Conservation (phyloP, 192 early-diverging fungal species). For the Oehlia diaphana region DNA sequence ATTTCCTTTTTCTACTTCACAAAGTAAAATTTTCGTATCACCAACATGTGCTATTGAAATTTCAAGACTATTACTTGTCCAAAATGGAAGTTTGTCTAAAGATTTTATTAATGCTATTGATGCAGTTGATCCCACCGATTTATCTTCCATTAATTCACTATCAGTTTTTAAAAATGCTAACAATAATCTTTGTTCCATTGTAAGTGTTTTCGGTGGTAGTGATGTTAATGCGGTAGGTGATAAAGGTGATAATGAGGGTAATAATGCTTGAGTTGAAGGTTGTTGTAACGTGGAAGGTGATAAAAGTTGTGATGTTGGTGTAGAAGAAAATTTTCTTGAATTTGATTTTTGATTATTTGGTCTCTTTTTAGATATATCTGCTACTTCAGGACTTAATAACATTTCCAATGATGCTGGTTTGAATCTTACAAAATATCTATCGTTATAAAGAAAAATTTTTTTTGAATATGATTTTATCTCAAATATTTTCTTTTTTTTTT, state of each 20-base stretch:
- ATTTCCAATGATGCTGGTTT: not conserved
- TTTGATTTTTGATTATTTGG: not conserved
- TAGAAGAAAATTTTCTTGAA: slow-evolving; percentile 1
- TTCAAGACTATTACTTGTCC: slow-evolving; percentile 60
- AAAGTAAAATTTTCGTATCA: slow-evolving; percentile 62
- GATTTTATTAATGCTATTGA: slow-evolving; percentile 65
- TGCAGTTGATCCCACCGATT: slow-evolving; percentile 67
- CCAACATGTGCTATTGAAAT: slow-evolving; percentile 70
- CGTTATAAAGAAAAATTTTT: not conserved
- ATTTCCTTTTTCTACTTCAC: slow-evolving; percentile 59
- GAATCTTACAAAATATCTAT: slow-evolving; percentile 29
- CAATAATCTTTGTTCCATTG: slow-evolving; percentile 67
- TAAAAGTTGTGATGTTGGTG: not conserved
- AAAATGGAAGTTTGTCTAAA: slow-evolving; percentile 63
- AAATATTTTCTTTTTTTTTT: not conserved
- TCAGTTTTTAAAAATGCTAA: slow-evolving; percentile 67
- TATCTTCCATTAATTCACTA: slow-evolving; percentile 40
- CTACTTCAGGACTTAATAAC: slow-evolving; percentile 16
- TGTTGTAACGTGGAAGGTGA: not conserved
- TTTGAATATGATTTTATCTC: no score
- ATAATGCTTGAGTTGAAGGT: not conserved
- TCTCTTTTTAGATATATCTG: not conserved
- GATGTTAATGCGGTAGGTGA: not conserved
- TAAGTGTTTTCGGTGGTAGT: slow-evolving; percentile 40
- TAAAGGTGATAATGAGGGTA: not conserved